phyloP scores from a whole-genome alignment of 441 rosid genomes.

The Populus hybrid region DNA sequence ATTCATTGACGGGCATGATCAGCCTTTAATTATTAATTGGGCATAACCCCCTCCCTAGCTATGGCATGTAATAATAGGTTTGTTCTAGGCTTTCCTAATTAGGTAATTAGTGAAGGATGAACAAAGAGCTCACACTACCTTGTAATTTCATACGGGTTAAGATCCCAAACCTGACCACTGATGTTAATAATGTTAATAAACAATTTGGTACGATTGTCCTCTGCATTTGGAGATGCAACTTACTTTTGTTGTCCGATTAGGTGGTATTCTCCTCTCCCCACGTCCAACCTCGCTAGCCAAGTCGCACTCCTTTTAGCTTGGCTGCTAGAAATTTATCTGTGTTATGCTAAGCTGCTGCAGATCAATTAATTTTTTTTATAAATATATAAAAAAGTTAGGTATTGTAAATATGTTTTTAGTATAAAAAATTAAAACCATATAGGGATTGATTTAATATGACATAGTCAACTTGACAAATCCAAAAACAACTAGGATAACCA shows the following conservation, averaged over 20 bases:
- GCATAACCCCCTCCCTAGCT: background rate
- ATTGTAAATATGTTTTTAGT: too few relatives aligned
- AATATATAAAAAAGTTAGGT: too few relatives aligned
- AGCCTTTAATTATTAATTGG: too few relatives aligned
- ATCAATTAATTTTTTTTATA: too few relatives aligned
- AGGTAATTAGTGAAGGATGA: slow-evolving; percentile 27
- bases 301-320: slow-evolving; percentile 19
- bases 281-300: slow-evolving; percentile 15
- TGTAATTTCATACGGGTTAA: slow-evolving; percentile 19
- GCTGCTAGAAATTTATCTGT: background rate
- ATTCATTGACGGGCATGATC: too few relatives aligned
- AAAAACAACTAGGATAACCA: too few relatives aligned
- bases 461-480: too few relatives aligned
- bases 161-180: slow-evolving; percentile 39
- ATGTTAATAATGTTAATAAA: slow-evolving; percentile 34
- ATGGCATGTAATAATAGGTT: background rate
- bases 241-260: slow-evolving; percentile 44
- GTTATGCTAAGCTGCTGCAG: too few relatives aligned
- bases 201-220: slow-evolving; percentile 32
- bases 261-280: slow-evolving; percentile 33
- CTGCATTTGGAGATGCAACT: slow-evolving; percentile 39
- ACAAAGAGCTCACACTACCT: background rate
- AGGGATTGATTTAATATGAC: too few relatives aligned
- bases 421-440: too few relatives aligned
- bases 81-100: slow-evolving; percentile 32